phyloP scores from a whole-genome alignment of 208 protist species.

The Acanthamoeba sp. region DNA sequence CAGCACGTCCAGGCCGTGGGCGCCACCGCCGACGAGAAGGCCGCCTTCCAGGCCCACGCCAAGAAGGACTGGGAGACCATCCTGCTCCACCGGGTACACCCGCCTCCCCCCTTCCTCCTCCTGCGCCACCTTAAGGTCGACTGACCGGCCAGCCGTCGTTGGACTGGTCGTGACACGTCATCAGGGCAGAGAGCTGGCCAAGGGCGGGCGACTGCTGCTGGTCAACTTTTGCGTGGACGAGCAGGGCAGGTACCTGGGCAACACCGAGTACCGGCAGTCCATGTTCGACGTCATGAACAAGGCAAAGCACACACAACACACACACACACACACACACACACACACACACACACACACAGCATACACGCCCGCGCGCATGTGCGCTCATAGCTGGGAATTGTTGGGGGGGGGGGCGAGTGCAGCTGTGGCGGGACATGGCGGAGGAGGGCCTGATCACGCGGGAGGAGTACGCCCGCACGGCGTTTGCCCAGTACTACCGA shows the following conservation, averaged over 20 bases:
- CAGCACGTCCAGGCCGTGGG: constrained; percentile 22
- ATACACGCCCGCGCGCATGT: neutral
- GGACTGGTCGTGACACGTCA: too few species aligned
- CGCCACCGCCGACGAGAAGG: neutral
- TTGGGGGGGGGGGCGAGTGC: neutral
- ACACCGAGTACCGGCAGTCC: neutral
- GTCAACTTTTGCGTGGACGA: constrained; percentile 45
- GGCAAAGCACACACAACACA: neutral
- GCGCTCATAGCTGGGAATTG: neutral
- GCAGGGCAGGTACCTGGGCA: neutral
- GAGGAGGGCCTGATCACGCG: neutral
- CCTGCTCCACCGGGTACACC: neutral
- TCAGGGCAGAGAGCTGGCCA: constrained; percentile 7
- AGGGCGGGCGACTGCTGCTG: neutral
- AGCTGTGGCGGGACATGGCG: constrained; percentile 25
- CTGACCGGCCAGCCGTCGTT: too few species aligned
- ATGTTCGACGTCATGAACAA: constrained; percentile 49
- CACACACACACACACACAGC: neutral
- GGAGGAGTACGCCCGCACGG: neutral
- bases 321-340: too few species aligned
- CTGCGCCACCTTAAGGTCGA: neutral
- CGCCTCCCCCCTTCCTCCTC: neutral
- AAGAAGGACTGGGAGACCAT: constrained; percentile 41
- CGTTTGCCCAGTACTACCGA: constrained; percentile 42
- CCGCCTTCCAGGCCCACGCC: neutral